Conservation (phyloP, 257 asterid species). For the Handroanthus guayacan region DNA sequence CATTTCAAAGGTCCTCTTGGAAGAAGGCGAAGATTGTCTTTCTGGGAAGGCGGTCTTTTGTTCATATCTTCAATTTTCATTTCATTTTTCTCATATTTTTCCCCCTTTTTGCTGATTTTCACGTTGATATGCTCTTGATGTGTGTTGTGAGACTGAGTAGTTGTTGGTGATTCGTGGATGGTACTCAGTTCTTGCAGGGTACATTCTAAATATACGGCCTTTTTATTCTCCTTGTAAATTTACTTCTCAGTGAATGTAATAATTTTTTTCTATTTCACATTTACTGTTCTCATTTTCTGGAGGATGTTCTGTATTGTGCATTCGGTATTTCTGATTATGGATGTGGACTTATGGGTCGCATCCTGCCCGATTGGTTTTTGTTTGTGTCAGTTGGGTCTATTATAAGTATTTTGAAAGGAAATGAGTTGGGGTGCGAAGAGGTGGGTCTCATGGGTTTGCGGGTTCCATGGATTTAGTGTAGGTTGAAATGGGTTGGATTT, state of each 20-base stretch:
- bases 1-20: background rate
- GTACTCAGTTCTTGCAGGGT: background rate
- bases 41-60: background rate
- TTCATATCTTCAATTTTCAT: background rate
- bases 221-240: constrained; percentile 31
- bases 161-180: background rate
- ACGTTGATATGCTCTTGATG: too few species aligned
- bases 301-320: background rate
- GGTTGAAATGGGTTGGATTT: too few species aligned
- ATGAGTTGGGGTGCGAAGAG: too few species aligned
- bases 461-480: too few species aligned
- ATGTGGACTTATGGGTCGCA: too few species aligned
- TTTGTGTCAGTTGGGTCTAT: too few species aligned
- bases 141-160: constrained; percentile 14
- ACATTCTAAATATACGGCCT: background rate
- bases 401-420: too few species aligned
- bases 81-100: constrained; percentile 8
- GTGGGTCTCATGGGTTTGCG: too few species aligned
- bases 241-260: background rate
- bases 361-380: too few species aligned
- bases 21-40: background rate
- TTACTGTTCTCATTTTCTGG: background rate
- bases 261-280: background rate
- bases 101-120: background rate
- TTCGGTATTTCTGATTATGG: too few species aligned